Evolutionary conservation across 2,329 filamentous ascomycete genomes (phyloP).

Genomic region (Talaromyces sp.): DNA sequence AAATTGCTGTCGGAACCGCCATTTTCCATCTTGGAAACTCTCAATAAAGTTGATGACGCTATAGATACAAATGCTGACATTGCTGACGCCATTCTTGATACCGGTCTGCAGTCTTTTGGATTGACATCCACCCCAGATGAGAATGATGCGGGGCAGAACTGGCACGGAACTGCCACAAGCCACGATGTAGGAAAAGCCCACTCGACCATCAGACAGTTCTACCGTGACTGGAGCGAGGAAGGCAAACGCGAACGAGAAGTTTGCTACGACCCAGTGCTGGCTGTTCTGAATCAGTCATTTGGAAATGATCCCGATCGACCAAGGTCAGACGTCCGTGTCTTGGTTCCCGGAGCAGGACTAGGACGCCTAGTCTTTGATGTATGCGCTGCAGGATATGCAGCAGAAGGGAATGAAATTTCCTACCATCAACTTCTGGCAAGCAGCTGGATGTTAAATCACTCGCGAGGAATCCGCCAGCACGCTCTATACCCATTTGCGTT

Average conservation of each 20-base stretch:
- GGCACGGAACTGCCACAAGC: slow-evolving; percentile 64
- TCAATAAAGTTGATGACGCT: slow-evolving; percentile 74
- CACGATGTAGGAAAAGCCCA: slow-evolving; percentile 83
- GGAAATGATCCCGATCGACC: slow-evolving; percentile 20
- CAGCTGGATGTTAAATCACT: slow-evolving; percentile 51
- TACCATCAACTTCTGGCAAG: slow-evolving; percentile 94
- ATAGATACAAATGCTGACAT: slow-evolving; percentile 85
- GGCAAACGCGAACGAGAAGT: slow-evolving; percentile 68
- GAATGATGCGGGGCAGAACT: slow-evolving; percentile 47
- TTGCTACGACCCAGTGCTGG: slow-evolving; percentile 69
- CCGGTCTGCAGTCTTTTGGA: slow-evolving; percentile 62
- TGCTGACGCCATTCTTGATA: slow-evolving; percentile 68
- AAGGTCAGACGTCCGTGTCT: slow-evolving; percentile 52
- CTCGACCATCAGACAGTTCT: slow-evolving; percentile 88
- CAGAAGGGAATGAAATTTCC: slow-evolving; percentile 92
- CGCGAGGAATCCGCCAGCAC: slow-evolving; percentile 55
- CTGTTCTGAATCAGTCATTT: slow-evolving; percentile 52
- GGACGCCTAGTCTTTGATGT: slow-evolving; percentile 87
- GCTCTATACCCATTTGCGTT: slow-evolving; percentile 80
- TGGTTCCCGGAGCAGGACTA: slow-evolving; percentile 85
- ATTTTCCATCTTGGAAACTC: slow-evolving; percentile 73
- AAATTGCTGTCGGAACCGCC: slow-evolving; percentile 72
- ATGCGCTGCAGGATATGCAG: slow-evolving; percentile 62
- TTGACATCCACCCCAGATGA: slow-evolving; percentile 35
- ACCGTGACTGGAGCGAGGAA: slow-evolving; percentile 85